Conservation (phyloP, 345 rosid genomes). For the Dimocarpus longan region DNA sequence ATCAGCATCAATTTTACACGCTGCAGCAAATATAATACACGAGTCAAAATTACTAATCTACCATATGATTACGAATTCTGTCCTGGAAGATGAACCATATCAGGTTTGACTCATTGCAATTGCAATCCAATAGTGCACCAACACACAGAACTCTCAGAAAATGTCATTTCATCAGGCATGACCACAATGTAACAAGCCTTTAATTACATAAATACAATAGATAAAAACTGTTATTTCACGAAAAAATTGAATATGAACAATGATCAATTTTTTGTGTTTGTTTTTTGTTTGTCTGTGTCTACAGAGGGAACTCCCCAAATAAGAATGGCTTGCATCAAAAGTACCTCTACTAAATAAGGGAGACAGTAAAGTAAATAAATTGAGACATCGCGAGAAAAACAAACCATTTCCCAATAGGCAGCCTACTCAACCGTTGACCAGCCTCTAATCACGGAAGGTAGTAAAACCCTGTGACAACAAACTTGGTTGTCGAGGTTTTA, state of each 20-base stretch:
- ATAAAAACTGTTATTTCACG: background rate
- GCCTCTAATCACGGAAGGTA: background rate
- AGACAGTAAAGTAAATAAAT: background rate
- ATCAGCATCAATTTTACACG: too few species aligned
- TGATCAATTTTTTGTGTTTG: background rate
- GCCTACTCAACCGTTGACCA: conserved; percentile 13
- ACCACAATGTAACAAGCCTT: background rate
- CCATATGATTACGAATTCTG: too few species aligned
- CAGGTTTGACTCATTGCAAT: background rate
- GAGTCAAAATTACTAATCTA: too few species aligned
- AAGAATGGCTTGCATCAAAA: background rate
- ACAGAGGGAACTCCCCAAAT: background rate
- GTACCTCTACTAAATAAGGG: background rate
- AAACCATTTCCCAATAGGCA: background rate
- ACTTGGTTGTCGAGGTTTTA: conserved; percentile 10
- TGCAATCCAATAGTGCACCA: background rate
- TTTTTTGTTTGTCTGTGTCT: background rate
- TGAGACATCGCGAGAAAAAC: background rate
- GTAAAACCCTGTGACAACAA: background rate
- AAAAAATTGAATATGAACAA: background rate
- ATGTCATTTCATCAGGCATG: background rate
- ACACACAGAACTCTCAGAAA: background rate
- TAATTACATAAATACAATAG: background rate
- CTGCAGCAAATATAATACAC: too few species aligned
- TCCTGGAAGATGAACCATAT: too few species aligned